Percentiles rank a stretch among this genome's conserved stretches.
Evolutionary conservation across 768 basidiomycete genomes (phyloP).

Genomic region (Hirschioporus abietinus): DNA sequence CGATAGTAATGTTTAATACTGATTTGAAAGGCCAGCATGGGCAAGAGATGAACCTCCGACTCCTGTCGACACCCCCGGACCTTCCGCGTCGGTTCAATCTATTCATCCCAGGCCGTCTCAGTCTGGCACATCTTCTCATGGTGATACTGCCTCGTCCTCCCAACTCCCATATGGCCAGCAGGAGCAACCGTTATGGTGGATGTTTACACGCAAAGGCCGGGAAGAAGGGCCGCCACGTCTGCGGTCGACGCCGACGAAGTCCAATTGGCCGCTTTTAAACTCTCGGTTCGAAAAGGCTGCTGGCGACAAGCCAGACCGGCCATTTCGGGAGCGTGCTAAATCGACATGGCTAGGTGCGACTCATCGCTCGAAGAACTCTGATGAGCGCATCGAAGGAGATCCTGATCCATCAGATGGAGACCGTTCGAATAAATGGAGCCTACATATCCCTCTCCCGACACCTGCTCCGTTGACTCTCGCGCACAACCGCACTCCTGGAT

Average conservation of each 20-base stretch:
- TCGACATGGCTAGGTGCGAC: not conserved
- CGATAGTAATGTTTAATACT: slow-evolving; percentile 5
- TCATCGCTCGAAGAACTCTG: not conserved
- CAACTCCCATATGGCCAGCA: slow-evolving; percentile 28
- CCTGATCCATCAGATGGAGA: slow-evolving; percentile 26
- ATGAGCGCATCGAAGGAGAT: slow-evolving; percentile 20
- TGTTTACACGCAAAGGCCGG: slow-evolving; percentile 51
- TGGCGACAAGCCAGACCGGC: not conserved
- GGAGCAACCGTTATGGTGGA: slow-evolving; percentile 55
- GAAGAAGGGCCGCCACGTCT: slow-evolving; percentile 3
- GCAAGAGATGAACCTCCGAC: slow-evolving; percentile 80
- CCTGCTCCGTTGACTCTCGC: slow-evolving; percentile 40
- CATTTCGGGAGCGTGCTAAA: not conserved
- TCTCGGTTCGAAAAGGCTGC: not conserved
- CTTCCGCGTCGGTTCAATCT: slow-evolving; percentile 24
- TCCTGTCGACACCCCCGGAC: slow-evolving; percentile 39
- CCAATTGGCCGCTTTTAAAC: slow-evolving; percentile 2
- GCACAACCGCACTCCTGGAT: slow-evolving; percentile 54
- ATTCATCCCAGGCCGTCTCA: slow-evolving; percentile 24
- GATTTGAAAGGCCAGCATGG: slow-evolving; percentile 55
- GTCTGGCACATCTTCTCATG: slow-evolving; percentile 37
- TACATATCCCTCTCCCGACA: slow-evolving; percentile 28
- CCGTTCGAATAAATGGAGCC: slow-evolving; percentile 13
- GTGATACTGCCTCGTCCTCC: slow-evolving; percentile 46
- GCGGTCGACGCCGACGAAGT: not conserved